Conservation (phyloP, 805 yeast species). For the Saccharomycopsis fermentans region DNA sequence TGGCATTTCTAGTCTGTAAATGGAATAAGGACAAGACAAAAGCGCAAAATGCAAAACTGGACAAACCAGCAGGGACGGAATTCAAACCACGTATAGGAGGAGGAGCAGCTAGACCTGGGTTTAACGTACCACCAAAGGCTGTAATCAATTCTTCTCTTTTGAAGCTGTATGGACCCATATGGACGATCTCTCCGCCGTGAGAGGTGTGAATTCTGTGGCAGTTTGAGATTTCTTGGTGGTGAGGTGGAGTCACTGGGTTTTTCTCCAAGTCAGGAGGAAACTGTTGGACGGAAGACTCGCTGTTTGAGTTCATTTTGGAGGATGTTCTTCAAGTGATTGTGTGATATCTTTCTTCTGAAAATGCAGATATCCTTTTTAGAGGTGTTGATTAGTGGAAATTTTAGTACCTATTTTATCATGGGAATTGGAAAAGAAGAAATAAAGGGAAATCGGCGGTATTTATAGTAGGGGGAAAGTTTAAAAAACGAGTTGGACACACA, state of each 20-base stretch:
- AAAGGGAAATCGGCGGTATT: not conserved
- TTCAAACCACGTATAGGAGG: conserved; percentile 39
- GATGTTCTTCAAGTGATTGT: too few species aligned
- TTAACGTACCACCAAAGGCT: conserved; percentile 51
- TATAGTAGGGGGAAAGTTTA: too few species aligned
- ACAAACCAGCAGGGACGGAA: conserved; percentile 56
- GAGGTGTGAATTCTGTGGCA: conserved; percentile 11
- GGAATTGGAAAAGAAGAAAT: too few species aligned
- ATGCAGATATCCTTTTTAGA: too few species aligned
- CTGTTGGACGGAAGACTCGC: conserved; percentile 5
- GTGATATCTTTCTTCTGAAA: too few species aligned
- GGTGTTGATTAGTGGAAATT: too few species aligned
- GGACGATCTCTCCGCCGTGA: conserved; percentile 19
- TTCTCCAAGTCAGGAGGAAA: conserved; percentile 18
- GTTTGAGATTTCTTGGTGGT: conserved; percentile 2
- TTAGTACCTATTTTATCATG: too few species aligned
- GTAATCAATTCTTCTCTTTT: conserved; percentile 38
- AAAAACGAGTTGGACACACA: too few species aligned
- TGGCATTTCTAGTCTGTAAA: conserved; percentile 42
- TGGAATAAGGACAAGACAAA: conserved; percentile 48
- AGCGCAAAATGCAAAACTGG: conserved; percentile 53
- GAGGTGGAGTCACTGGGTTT: not conserved
- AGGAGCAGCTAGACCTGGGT: conserved; percentile 29
- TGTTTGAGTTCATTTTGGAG: conserved; percentile 1
- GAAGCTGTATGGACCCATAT: conserved; percentile 26